phyloP scores from a whole-genome alignment of 768 basidiomycete genomes.

The Amanita fuliginea region DNA sequence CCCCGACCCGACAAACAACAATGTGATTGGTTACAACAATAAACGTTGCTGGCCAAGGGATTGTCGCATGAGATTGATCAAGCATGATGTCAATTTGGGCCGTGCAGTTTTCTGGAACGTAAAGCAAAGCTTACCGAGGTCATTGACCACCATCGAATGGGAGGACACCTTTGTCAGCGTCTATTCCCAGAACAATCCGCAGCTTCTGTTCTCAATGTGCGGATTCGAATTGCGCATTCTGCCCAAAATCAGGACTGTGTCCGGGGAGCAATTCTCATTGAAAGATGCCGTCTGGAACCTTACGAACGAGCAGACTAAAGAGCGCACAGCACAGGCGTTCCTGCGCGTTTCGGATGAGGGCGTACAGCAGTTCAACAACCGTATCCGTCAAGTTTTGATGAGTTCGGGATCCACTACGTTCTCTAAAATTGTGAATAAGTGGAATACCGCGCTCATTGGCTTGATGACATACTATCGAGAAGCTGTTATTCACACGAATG shows the following conservation, averaged over 20 bases:
- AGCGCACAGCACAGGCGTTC: slow-evolving; percentile 96
- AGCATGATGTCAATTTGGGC: slow-evolving; percentile 98
- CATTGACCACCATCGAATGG: slow-evolving; percentile 98
- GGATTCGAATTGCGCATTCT: slow-evolving; percentile 98
- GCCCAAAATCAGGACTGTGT: slow-evolving; percentile 91
- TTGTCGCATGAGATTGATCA: slow-evolving; percentile 97
- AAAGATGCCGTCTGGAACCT: slow-evolving; percentile 96
- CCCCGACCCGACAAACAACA: slow-evolving; percentile 98
- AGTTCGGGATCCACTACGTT: slow-evolving; percentile 98
- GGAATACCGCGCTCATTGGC: slow-evolving; percentile 93
- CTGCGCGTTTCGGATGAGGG: slow-evolving; percentile 95
- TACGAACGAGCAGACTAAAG: slow-evolving; percentile 95
- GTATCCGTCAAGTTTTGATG: slow-evolving; percentile 95
- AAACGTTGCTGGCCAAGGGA: slow-evolving; percentile 99
- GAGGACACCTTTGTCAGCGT: slow-evolving; percentile 97
- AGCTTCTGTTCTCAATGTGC: slow-evolving; percentile 95
- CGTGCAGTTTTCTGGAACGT: slow-evolving; percentile 99
- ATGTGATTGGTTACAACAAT: slow-evolving; percentile 98
- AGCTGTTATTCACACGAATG: slow-evolving; percentile 95
- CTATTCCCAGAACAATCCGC: slow-evolving; percentile 96
- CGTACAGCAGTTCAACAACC: slow-evolving; percentile 96
- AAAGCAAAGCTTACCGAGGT: slow-evolving; percentile 91
- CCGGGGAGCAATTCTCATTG: slow-evolving; percentile 93
- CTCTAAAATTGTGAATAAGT: slow-evolving; percentile 98
- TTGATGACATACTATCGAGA: slow-evolving; percentile 98